Base-by-base conservation (phyloP, 768 basidiomycete genomes). In the Agrocybe praecox region DNA sequence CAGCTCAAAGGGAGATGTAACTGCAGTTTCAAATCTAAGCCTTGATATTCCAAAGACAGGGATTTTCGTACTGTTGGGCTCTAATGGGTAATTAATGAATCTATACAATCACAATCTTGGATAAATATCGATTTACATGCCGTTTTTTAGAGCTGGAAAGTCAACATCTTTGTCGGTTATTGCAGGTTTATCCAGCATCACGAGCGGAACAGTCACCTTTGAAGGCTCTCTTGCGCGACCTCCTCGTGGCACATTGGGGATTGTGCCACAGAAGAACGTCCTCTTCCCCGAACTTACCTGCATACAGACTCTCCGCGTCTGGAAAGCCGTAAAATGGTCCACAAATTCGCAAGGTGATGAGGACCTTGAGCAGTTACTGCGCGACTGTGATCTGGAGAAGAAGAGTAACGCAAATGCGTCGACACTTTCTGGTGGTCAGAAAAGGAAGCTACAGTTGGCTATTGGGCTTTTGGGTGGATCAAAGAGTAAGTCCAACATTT, bases 211-310 rank as follows among this genome's bases (percentile, higher is more conserved):
- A 2, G 75, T 92, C 19, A 72, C 76, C 0, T 82, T 80, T 49
- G 83, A 82, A 62, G 84, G 84, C 33, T 83, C 84, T 0, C 67
- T 73, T 17, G 65, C 78, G 36, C 74, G 74, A 23, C 86, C 87
- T 8, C 75, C 86, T 4, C 84, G 83, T 1, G 89, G 89, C 6
- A 82, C 82, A 0, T 67, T 93, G 12, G 90, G 91, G 2, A 87
- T 93, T 54, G 89, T 90, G 0, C 89, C 90, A 0, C 90, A 92
- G 73, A 91, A 89, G 74, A 92, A 93, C 62, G 90, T 93, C 10
- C 76, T 93, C 2, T 90, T 92, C 66, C 83, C 89, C 0, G 90
- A 92, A 55, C 72, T 93, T 21, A 81, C 85, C 1, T 92, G 89
- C 66, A 74, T 84, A 49, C 88, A 93, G 71, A 90, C 88, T 1